Evolutionary conservation across 805 yeast genomes (phyloP).

Genomic region (Sporopachydermia quercuum): DNA sequence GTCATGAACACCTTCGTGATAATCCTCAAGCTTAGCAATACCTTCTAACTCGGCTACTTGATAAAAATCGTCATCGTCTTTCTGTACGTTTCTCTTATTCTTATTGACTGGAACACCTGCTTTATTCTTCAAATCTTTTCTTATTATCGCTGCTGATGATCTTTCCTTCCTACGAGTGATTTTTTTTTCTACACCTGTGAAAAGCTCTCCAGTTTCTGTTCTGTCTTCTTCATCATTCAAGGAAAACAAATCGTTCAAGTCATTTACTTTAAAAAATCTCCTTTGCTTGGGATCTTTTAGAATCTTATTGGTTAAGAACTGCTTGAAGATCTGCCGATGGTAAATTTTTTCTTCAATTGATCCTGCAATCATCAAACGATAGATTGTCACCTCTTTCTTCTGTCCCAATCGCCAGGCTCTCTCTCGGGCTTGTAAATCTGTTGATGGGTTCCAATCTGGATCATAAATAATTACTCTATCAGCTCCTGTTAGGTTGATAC

Average conservation of each 20-base stretch:
- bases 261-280: slow-evolving; percentile 83
- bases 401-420: slow-evolving; percentile 97
- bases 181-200: slow-evolving; percentile 31
- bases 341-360: slow-evolving; percentile 94
- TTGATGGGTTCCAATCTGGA: slow-evolving; percentile 98
- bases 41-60: slow-evolving; percentile 54
- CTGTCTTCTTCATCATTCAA: slow-evolving; percentile 56
- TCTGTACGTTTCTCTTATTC: slow-evolving; percentile 17
- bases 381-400: slow-evolving; percentile 79
- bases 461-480: slow-evolving; percentile 87
- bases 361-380: slow-evolving; percentile 85
- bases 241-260: slow-evolving; percentile 77
- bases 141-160: slow-evolving; percentile 13
- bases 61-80: slow-evolving; percentile 49
- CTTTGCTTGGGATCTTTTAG: slow-evolving; percentile 91
- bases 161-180: slow-evolving; percentile 21
- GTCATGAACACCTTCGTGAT: slow-evolving; percentile 17
- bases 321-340: slow-evolving; percentile 93
- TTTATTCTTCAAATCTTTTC: slow-evolving; percentile 14
- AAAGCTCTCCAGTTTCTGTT: slow-evolving; percentile 54
- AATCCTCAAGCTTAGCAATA: slow-evolving; percentile 55
- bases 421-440: slow-evolving; percentile 93
- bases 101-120: slow-evolving; percentile 6
- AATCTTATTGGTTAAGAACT: slow-evolving; percentile 82
- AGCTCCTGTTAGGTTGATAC: slow-evolving; percentile 90